Evolutionary conservation across 2,329 filamentous ascomycete species (phyloP).

Genomic region (Dactylellina leptospora): DNA sequence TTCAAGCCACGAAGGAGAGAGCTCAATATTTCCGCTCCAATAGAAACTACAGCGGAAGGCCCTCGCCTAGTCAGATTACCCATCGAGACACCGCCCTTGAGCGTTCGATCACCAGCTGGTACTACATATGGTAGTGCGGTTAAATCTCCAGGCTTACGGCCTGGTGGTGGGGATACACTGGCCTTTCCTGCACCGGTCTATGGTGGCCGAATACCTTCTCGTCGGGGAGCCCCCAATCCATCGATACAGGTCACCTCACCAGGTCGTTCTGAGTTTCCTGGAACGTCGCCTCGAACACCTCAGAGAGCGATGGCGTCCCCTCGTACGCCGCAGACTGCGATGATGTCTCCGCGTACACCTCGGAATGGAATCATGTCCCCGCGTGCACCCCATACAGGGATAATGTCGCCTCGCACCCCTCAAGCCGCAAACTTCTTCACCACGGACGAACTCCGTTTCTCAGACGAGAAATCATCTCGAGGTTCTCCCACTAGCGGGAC

Average conservation of each 20-base stretch:
- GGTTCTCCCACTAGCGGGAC: conserved; percentile 4
- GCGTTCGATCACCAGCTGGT: neutral
- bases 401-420: conserved; percentile 15
- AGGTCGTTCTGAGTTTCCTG: conserved; percentile 6
- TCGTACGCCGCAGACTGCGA: too few relatives aligned
- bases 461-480: conserved; percentile 27
- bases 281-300: neutral
- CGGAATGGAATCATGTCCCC: too few relatives aligned
- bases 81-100: neutral
- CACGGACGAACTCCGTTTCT: conserved; percentile 10
- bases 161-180: neutral
- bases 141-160: neutral
- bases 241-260: conserved; percentile 21
- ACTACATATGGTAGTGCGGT: neutral
- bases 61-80: conserved; percentile 10
- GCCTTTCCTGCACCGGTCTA: conserved; percentile 5
- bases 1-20: conserved; percentile 23
- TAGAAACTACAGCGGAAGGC: neutral
- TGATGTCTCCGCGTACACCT: too few relatives aligned
- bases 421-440: conserved; percentile 30
- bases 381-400: too few relatives aligned
- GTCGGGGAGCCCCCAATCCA: neutral
- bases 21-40: too few relatives aligned
- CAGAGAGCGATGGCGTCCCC: too few relatives aligned
- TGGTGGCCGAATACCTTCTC: neutral